Percentiles rank a stretch among this genome's conserved stretches.
Evolutionary conservation across 257 asterid genomes (phyloP).

Genomic region (Mentha longifolia): DNA sequence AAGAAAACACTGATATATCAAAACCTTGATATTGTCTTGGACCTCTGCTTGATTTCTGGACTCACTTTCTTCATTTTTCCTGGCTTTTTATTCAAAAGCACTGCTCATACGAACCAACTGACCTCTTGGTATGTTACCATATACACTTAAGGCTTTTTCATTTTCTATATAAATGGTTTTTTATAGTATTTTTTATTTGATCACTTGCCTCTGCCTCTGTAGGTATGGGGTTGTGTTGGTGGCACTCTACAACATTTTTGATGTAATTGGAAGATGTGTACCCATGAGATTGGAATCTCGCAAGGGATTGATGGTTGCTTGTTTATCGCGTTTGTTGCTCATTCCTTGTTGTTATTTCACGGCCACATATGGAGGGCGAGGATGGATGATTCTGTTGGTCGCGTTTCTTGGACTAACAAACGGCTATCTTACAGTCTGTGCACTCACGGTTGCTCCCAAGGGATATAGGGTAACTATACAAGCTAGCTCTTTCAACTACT

Average conservation of each 20-base stretch:
- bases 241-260: no score
- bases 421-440: constrained; percentile 83
- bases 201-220: constrained; percentile 71
- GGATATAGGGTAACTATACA: constrained; percentile 77
- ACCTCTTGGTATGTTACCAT: constrained; percentile 75
- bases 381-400: constrained; percentile 67
- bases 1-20: no score
- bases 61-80: no score
- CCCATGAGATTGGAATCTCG: no score
- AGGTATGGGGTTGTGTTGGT: neutral
- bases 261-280: no score
- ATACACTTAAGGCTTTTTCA: accelerated
- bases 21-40: no score
- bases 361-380: no score
- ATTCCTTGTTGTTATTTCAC: constrained; percentile 83
- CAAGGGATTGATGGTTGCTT: no score
- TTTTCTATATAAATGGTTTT: accelerated
- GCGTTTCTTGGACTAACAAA: constrained; percentile 79
- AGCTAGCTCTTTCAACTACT: no score
- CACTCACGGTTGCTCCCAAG: constrained; percentile 69
- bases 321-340: no score
- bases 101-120: constrained; percentile 69
- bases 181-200: neutral
- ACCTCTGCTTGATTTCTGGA: no score
- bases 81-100: constrained; percentile 83